Base-by-base conservation (phyloP, 306 rosid genomes). In the Trifolium fragiferum region DNA sequence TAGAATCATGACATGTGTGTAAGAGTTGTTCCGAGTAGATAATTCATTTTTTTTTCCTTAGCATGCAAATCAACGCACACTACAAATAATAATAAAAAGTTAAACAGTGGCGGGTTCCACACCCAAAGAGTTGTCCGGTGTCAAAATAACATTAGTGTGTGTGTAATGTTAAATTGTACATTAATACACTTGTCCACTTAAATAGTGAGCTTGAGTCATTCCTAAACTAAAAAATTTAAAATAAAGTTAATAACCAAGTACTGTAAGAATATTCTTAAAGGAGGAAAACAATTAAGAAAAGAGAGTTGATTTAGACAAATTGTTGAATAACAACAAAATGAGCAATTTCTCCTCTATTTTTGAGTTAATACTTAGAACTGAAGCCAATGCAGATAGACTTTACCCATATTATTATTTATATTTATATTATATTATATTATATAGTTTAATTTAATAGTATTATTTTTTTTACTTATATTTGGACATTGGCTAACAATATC, bases 401-500 rank as follows among this genome's bases (percentile, higher is more conserved):
- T 23, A 27, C 18, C 20, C 30, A 41, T 10, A 40, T 72, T 50
- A 66, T 64, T 76, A 50, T 59, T 10, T 46, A 55, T 58, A n/a
- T n/a, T n/a, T n/a, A n/a, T n/a, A n/a, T n/a, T n/a, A n/a, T n/a
- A n/a, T 58, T 76, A 47, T 15, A 53, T 76, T 23, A 25, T 4
- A 1, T 63, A 25, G 3, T 27, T 27, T 27, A 27, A 3, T 27
- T 27, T 30, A 30, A 30, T 30, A 30, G 5, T 30, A 30, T 30
- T 25, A 23, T 25, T 1, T n/a, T n/a, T n/a, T 11, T 44, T 6
- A 3, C 47, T 35, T 53, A 14, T 9, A 69, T 78, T 81, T 84
- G 81, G 81, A 81, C 81, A 81, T 66, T 66, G 85, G 83, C 60
- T 85, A 75, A 78, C 76, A 73, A 84, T 83, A 72, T 90, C 62